phyloP scores from a whole-genome alignment of 805 yeast genomes.

The Candida ipomoeae region DNA sequence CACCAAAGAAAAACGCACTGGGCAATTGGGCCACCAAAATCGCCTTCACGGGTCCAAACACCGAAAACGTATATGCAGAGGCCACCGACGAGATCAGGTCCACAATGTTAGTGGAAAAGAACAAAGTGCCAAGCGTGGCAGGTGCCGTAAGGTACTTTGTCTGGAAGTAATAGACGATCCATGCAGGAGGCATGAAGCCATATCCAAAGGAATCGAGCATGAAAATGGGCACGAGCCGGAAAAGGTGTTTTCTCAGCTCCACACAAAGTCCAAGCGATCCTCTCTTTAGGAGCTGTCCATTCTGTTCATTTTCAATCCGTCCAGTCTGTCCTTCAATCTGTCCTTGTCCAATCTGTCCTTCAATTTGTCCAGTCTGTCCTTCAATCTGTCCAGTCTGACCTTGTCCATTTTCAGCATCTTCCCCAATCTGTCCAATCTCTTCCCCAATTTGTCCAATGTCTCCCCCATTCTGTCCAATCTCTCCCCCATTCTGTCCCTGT shows the following conservation, averaged over 20 bases:
- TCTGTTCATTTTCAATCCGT: too few relatives aligned
- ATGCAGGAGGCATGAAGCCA: conserved; percentile 84
- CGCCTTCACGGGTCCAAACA: conserved; percentile 75
- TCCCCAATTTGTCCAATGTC: background rate
- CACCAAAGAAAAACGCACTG: conserved; percentile 59
- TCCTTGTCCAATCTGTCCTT: too few relatives aligned
- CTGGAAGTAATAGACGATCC: conserved; percentile 81
- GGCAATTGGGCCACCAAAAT: conserved; percentile 74
- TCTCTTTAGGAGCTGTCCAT: too few relatives aligned
- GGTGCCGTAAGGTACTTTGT: conserved; percentile 52
- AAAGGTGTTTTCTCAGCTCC: conserved; percentile 40
- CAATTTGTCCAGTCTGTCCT: too few relatives aligned
- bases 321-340: too few relatives aligned
- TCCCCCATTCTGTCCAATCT: background rate
- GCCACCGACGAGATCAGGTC: conserved; percentile 72
- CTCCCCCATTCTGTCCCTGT: background rate
- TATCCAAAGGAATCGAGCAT: conserved; percentile 84
- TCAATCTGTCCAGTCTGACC: too few relatives aligned
- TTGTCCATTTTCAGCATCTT: too few relatives aligned
- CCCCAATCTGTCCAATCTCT: background rate
- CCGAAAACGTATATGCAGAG: conserved; percentile 64
- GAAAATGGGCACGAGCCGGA: conserved; percentile 54
- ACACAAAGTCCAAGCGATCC: conserved; percentile 28
- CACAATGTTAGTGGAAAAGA: conserved; percentile 58
- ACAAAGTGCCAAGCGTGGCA: conserved; percentile 59